A percentile compares a stretch with the other conserved stretches of the same genome.
These are phyloP conservation scores for Metschnikowia reukaufii DNA, from an alignment of 805 yeast species.

Conservation along the genomic window DNA sequence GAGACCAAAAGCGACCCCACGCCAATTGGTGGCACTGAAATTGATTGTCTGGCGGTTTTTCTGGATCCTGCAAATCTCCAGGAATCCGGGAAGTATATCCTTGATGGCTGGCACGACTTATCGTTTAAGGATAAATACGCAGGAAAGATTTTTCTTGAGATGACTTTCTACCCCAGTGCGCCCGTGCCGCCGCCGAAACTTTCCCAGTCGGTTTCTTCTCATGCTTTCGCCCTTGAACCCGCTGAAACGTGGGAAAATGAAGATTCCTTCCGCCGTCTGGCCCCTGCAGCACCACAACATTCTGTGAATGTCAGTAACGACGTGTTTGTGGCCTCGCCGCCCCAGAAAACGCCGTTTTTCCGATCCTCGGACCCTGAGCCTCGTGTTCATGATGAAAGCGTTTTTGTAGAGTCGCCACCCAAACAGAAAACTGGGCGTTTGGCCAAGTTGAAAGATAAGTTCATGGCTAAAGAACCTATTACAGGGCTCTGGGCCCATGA, in stretches of 20 bases:
- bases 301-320: slow-evolving; percentile 6
- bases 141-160: slow-evolving; percentile 84
- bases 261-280: slow-evolving; percentile 12
- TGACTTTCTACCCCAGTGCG: slow-evolving; percentile 79
- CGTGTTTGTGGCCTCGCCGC: slow-evolving; percentile 14
- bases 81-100: slow-evolving; percentile 64
- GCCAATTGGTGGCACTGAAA: slow-evolving; percentile 76
- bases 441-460: slow-evolving; percentile 32
- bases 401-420: slow-evolving; percentile 19
- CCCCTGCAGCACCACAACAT: slow-evolving; percentile 10
- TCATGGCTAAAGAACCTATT: slow-evolving; percentile 37
- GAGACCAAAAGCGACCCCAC: slow-evolving; percentile 85
- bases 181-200: slow-evolving; percentile 45
- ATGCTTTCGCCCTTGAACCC: slow-evolving; percentile 16
- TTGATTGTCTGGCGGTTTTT: slow-evolving; percentile 75
- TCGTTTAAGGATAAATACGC: slow-evolving; percentile 70
- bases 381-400: slow-evolving; percentile 1
- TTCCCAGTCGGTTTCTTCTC: slow-evolving; percentile 2
- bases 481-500: slow-evolving; percentile 25
- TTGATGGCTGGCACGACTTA: slow-evolving; percentile 81
- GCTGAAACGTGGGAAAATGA: slow-evolving; percentile 6
- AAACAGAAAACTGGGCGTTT: slow-evolving; percentile 29
- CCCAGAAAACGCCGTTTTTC: slow-evolving; percentile 10
- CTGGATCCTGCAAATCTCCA: slow-evolving; percentile 44
- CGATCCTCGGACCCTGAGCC: slow-evolving; percentile 15